phyloP scores from a whole-genome alignment of 495 filamentous ascomycete genomes.

The Pseudoneurospora amorphoporcata region DNA sequence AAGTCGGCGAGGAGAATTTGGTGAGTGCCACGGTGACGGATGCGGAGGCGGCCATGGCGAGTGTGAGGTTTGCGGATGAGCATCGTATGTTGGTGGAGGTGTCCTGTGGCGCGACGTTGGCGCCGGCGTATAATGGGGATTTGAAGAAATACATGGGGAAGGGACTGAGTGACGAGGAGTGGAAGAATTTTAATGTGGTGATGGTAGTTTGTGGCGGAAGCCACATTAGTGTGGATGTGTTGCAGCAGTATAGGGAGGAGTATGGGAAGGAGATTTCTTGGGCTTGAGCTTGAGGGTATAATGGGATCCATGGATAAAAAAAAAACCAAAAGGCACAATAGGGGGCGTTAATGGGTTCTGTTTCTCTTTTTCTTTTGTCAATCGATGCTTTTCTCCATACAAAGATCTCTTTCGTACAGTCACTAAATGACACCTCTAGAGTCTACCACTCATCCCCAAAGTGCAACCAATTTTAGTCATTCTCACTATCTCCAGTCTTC shows the following conservation, averaged over 20 bases:
- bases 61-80: conserved; percentile 68
- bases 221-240: conserved; percentile 57
- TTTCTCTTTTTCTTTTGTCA: neutral
- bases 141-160: conserved; percentile 51
- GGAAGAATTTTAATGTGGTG: conserved; percentile 58
- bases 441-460: neutral
- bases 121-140: conserved; percentile 53
- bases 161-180: conserved; percentile 40
- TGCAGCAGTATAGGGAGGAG: conserved; percentile 51
- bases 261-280: conserved; percentile 24
- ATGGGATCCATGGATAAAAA: neutral
- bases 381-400: neutral
- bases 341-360: neutral
- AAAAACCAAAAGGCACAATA: neutral
- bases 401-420: neutral
- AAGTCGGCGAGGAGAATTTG: conserved; percentile 34
- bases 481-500: neutral
- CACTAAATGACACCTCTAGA: neutral
- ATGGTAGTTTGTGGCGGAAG: conserved; percentile 81
- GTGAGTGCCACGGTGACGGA: conserved; percentile 64
- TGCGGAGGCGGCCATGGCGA: conserved; percentile 67
- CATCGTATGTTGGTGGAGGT: conserved; percentile 74
- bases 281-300: neutral
- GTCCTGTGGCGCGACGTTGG: conserved; percentile 71
- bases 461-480: neutral